Evolutionary conservation across 1,284 basidiomycete genomes (phyloP), one percentile per base, ranked within the genome.

Genomic region (Ganoderma sp.): DNA sequence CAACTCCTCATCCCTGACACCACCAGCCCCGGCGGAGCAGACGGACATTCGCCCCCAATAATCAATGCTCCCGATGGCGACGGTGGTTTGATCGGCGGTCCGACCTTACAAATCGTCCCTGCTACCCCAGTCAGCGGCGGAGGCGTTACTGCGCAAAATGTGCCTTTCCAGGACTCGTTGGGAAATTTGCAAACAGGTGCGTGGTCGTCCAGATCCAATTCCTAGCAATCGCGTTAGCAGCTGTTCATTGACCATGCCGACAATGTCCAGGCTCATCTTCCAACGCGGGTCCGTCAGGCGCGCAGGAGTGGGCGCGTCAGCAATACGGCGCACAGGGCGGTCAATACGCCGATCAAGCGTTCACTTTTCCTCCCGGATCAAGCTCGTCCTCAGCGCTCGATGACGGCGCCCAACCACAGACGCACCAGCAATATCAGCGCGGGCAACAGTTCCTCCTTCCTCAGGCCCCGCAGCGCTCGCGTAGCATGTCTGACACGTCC

Each of bases 121-220:
- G 91, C 92, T n/a, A 94, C 92, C 1, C 92, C 92, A 9, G 83
- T 94, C 67, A 87, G 85, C 70, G 89, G 87, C 48, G 88, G 87
- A 34, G 87, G 80, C 56, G 83, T 80, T 37, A 80, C 80, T 61
- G 79, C 81, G 25, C 82, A 84, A 67, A 77, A 80, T 41, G 83
- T 81, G 45, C 82, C 85, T 42, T 90, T 87, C 80, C 84, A 85
- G 73, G 78, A 81, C 48, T 79, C 81, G 50, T 75, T 87, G 63
- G 70, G 61, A 39, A 66, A 65, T 32, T 78, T 87, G 58, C 81
- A 81, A 69, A 84, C 86, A 82, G 85, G 89, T 88, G 56, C 61
- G 71, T 69, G 57, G 41, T 34, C 28, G 10, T 56, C 14, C 50
- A 14, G n/a, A 15, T 56, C 14, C 50, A 14, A n/a, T 45, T 45